phyloP scores from a whole-genome alignment of 2,329 filamentous ascomycete genomes.

The Penicillium hesseltinei region DNA sequence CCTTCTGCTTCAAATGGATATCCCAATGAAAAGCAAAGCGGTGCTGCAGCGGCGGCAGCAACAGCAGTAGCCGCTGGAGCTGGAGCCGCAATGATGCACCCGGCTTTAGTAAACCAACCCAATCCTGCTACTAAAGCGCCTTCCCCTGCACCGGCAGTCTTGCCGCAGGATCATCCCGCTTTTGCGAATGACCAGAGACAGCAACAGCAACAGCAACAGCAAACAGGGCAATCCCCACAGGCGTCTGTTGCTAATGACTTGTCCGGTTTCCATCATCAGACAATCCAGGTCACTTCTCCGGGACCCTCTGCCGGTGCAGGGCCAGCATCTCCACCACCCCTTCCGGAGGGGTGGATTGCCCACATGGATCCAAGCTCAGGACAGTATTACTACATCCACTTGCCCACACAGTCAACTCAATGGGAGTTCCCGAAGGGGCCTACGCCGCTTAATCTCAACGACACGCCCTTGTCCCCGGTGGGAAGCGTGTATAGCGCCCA shows the following conservation, averaged over 20 bases:
- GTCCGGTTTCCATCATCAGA: slow-evolving; percentile 23
- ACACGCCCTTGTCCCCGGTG: slow-evolving; percentile 77
- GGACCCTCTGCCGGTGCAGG: slow-evolving; percentile 50
- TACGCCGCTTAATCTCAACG: slow-evolving; percentile 80
- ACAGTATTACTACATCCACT: slow-evolving; percentile 98
- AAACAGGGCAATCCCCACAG: slow-evolving; percentile 40
- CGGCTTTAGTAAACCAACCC: slow-evolving; percentile 22
- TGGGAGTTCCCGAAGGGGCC: slow-evolving; percentile 99
- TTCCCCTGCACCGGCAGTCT: slow-evolving; percentile 31
- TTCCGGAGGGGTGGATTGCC: slow-evolving; percentile 97
- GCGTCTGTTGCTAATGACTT: slow-evolving; percentile 33
- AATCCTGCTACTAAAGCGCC: slow-evolving; percentile 24
- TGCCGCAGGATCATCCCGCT: slow-evolving; percentile 69
- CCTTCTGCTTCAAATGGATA: slow-evolving; percentile 56
- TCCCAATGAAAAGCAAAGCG: slow-evolving; percentile 73
- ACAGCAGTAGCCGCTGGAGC: slow-evolving; percentile 5
- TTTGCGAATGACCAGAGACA: slow-evolving; percentile 79
- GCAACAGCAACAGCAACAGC: slow-evolving; percentile 41
- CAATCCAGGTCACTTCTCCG: slow-evolving; percentile 32
- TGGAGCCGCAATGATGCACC: slow-evolving; percentile 23
- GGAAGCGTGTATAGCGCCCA: slow-evolving; percentile 71
- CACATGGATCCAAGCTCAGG: slow-evolving; percentile 94
- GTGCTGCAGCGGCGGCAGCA: slow-evolving; percentile 31
- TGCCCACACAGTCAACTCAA: slow-evolving; percentile 91
- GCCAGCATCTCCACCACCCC: slow-evolving; percentile 81